These are phyloP conservation scores for Gaertneriomyces sp. DNA, from an alignment of 192 early-diverging fungal species.

Conservation along the genomic window DNA sequence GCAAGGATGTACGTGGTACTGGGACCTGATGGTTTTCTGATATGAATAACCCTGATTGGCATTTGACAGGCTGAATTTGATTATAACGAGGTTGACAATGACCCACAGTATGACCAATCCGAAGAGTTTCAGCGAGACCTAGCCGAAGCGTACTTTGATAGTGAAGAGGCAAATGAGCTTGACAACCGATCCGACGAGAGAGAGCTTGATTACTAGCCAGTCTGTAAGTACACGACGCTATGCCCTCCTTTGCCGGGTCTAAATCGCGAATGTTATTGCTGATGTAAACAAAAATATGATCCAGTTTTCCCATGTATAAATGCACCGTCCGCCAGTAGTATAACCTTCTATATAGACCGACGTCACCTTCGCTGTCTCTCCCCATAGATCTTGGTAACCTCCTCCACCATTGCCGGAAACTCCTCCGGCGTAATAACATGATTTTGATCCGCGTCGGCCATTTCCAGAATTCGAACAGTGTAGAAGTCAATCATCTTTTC, in stretches of 20 bases:
- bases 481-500: conserved; percentile 29
- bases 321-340: too few species aligned
- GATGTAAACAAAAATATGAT: too few species aligned
- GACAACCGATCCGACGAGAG: too few species aligned
- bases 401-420: conserved; percentile 39
- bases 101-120: conserved; percentile 12
- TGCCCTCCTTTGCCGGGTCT: too few species aligned
- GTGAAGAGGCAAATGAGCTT: conserved; percentile 11
- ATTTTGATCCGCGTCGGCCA: conserved; percentile 37
- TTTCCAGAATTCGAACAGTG: conserved; percentile 31
- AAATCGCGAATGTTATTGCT: too few species aligned
- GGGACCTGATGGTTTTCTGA: neutral
- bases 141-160: conserved; percentile 19
- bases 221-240: too few species aligned
- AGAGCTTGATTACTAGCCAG: too few species aligned
- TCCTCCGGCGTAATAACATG: conserved; percentile 36
- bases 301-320: too few species aligned
- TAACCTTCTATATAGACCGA: too few species aligned
- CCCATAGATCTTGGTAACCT: conserved; percentile 40
- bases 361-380: conserved; percentile 21
- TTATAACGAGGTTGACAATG: conserved; percentile 12
- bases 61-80: conserved; percentile 14
- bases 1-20: conserved; percentile 3
- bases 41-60: neutral
- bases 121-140: conserved; percentile 6